Base-by-base conservation (phyloP, 805 yeast genomes). In the Monosporozyma aerobia region DNA sequence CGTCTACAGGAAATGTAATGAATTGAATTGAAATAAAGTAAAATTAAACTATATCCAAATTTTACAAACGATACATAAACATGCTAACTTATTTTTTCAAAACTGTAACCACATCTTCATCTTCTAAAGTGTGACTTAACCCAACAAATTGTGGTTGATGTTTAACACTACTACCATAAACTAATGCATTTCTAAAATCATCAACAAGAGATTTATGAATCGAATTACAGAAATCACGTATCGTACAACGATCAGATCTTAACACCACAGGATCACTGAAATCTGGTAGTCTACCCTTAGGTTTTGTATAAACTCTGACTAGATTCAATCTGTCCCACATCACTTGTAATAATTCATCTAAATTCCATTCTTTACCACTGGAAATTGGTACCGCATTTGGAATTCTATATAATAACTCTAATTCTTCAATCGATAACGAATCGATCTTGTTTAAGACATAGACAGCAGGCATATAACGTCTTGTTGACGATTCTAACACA, bases 61-160 rank as follows among this genome's bases (percentile, higher is more conserved):
- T 19, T 19, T 19, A 19, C 19, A 19, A 19, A 19, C 19, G 19
- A 19, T 19, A 19, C 19, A 19, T 19, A 19, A 19, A 19, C 19
- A 47, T 47, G 39, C 30, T 27, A 35, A 23, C 11, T 59, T 57
- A 71, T 67, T 87, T 85, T 74, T 90, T 90, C 72, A 90, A 78
- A 61, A 90, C 88, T 19, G 99, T 92, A 50, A 94, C 95, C 33
- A 94, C 99, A 71, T 94, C 99, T 72, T 94, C 99, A 71, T 94
- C 99, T 71, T 84, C 86, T 61, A 94, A 75, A 11, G 69, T 75
- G 73, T 94, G 99, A 47, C 78, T 70, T 59, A 94, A 76, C 30
- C 99, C 99, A 47, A 92, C 98, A 59, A 84, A 82, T 73, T 94
- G 99, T 14, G 98, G 98, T 71, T 92, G 97, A 69, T 94, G 99